Conservation (phyloP, 805 yeast species). For the Barnettozyma californica region DNA sequence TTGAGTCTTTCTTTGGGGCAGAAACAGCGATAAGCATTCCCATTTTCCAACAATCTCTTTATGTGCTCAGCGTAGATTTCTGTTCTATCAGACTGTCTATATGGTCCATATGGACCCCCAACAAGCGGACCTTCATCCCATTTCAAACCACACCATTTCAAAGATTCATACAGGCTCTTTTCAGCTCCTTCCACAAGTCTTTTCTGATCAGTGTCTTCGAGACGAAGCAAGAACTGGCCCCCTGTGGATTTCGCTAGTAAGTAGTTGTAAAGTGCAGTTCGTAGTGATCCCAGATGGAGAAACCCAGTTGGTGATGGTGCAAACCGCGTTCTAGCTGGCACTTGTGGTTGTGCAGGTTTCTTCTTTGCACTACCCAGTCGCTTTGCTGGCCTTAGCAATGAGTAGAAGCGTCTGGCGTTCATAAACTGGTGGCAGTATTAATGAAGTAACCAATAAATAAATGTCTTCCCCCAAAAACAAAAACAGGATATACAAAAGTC, state of each 20-base stretch:
- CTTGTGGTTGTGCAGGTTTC: constrained; percentile 13
- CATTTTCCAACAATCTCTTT: constrained; percentile 49
- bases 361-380: constrained; percentile 6
- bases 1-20: constrained; percentile 78
- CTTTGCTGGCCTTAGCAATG: constrained; percentile 5
- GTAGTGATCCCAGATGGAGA: constrained; percentile 85
- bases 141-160: constrained; percentile 69
- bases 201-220: constrained; percentile 91
- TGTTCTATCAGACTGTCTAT: constrained; percentile 77
- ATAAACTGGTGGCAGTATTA: too few relatives aligned
- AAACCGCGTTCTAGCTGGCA: constrained; percentile 80
- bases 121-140: constrained; percentile 77
- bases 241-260: constrained; percentile 71
- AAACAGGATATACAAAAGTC: not conserved
- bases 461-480: not conserved
- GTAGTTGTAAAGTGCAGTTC: constrained; percentile 92
- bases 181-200: constrained; percentile 82
- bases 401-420: constrained; percentile 4
- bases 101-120: constrained; percentile 54
- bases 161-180: constrained; percentile 63
- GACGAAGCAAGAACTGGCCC: constrained; percentile 74
- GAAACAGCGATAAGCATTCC: constrained; percentile 80
- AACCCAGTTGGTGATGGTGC: constrained; percentile 99
- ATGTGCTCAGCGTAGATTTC: constrained; percentile 61
- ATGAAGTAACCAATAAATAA: too few relatives aligned